These are phyloP conservation scores for Serpula lacrymans DNA, from an alignment of 768 basidiomycete genomes.

Conservation along the genomic window DNA sequence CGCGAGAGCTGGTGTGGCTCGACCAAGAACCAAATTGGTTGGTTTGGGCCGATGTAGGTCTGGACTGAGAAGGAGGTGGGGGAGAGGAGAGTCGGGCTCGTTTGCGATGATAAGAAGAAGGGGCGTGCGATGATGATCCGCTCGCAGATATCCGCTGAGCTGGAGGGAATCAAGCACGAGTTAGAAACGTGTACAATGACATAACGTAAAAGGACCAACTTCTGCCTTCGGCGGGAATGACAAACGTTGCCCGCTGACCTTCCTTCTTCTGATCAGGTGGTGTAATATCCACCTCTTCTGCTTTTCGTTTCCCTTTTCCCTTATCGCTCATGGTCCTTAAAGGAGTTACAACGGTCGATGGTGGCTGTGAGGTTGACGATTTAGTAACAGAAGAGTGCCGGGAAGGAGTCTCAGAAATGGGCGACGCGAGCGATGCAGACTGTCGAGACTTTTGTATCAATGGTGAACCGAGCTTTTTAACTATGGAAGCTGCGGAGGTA, in stretches of 20 bases:
- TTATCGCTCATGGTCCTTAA: slow-evolving; percentile 30
- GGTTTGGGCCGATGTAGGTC: slow-evolving; percentile 22
- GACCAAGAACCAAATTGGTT: slow-evolving; percentile 30
- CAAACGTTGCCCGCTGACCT: slow-evolving; percentile 56
- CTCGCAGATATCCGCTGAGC: slow-evolving; percentile 52
- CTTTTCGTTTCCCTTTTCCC: slow-evolving; percentile 66
- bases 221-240: slow-evolving; percentile 50
- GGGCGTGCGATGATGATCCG: slow-evolving; percentile 50
- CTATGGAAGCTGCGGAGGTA: background rate
- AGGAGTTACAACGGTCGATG: slow-evolving; percentile 32
- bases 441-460: background rate
- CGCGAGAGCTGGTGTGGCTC: slow-evolving; percentile 29
- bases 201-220: slow-evolving; percentile 42
- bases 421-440: background rate
- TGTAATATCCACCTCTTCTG: slow-evolving; percentile 67
- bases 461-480: background rate
- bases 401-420: background rate
- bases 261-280: slow-evolving; percentile 61
- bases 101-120: slow-evolving; percentile 72
- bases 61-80: slow-evolving; percentile 31
- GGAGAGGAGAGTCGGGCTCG: slow-evolving; percentile 55
- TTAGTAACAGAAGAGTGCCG: background rate
- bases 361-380: slow-evolving; percentile 8
- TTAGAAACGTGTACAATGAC: slow-evolving; percentile 18
- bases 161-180: slow-evolving; percentile 27